These are phyloP conservation scores for Auriscalpium vulgare DNA, from an alignment of 768 basidiomycete genomes.

Conservation along the genomic window DNA sequence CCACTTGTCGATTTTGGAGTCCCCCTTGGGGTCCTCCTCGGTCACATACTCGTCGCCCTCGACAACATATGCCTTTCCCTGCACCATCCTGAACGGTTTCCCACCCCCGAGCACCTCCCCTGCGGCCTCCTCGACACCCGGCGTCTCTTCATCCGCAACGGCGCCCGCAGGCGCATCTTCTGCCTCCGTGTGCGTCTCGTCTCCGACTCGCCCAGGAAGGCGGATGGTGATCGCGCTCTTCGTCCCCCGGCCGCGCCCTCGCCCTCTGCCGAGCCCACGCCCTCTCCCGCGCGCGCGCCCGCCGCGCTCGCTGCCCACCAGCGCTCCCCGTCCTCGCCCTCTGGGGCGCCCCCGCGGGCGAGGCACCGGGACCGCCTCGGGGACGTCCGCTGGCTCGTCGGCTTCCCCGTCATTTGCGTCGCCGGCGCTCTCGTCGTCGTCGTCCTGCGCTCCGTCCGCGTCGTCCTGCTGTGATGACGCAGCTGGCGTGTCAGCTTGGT, in stretches of 20 bases:
- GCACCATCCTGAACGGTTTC: constrained; percentile 67
- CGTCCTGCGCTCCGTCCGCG: neutral
- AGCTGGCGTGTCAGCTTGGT: neutral
- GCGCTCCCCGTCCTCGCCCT: constrained; percentile 19
- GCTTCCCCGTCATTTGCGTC: constrained; percentile 2
- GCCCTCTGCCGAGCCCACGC: constrained; percentile 22
- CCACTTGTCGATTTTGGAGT: constrained; percentile 82
- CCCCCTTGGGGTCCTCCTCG: constrained; percentile 76
- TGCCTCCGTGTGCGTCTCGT: constrained; percentile 24
- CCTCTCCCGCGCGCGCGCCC: constrained; percentile 25
- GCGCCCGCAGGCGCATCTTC: constrained; percentile 9
- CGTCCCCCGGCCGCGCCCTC: constrained; percentile 20
- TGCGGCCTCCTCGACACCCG: constrained; percentile 26
- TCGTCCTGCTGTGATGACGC: neutral
- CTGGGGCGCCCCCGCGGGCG: constrained; percentile 18
- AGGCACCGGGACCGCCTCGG: constrained; percentile 5
- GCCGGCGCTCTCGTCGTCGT: neutral
- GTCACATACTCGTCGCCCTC: constrained; percentile 88
- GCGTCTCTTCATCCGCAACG: constrained; percentile 21
- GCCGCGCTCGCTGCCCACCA: constrained; percentile 16
- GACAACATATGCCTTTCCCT: constrained; percentile 67
- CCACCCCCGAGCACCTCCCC: constrained; percentile 32
- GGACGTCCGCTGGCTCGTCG: neutral
- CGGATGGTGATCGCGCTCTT: constrained; percentile 17
- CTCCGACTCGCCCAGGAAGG: constrained; percentile 28